Evolutionary conservation across 306 rosid genomes (phyloP).

Genomic region (Senna siamea): DNA sequence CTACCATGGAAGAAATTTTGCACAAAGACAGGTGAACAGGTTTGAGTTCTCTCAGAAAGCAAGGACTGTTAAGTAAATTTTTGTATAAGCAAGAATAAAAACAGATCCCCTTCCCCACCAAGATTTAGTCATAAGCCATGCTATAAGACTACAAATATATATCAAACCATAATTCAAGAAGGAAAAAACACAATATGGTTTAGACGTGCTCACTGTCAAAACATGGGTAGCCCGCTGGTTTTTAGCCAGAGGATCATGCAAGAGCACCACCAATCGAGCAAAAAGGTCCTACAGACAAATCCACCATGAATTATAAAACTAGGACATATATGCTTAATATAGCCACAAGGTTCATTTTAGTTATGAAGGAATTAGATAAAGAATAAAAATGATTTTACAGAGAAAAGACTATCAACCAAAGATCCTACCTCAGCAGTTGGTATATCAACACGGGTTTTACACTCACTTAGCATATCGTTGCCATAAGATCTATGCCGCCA

Average conservation of each 20-base stretch:
- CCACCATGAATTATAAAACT: constrained; percentile 42
- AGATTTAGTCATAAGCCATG: constrained; percentile 3
- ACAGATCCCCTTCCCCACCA: constrained; percentile 20
- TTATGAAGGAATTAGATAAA: constrained; percentile 15
- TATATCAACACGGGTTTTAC: constrained; percentile 77
- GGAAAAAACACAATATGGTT: constrained; percentile 11
- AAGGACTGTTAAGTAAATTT: constrained; percentile 27
- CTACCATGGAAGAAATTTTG: constrained; percentile 18
- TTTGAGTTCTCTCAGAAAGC: constrained; percentile 29
- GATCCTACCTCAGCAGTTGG: constrained; percentile 87
- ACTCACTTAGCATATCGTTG: constrained; percentile 68
- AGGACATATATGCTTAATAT: constrained; percentile 32
- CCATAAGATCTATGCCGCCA: constrained; percentile 76
- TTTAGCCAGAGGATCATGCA: constrained; percentile 90
- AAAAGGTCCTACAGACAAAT: constrained; percentile 75
- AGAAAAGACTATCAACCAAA: no score
- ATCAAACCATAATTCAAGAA: constrained; percentile 22
- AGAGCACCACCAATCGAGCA: constrained; percentile 91
- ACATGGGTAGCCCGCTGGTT: constrained; percentile 88
- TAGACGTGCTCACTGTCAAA: constrained; percentile 66
- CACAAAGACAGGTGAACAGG: constrained; percentile 5
- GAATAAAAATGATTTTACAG: not conserved
- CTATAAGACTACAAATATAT: constrained; percentile 21
- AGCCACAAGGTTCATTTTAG: constrained; percentile 24
- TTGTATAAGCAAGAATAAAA: constrained; percentile 15